Evolutionary conservation across 139 green algal genomes (phyloP), one percentile per base, ranked within the genome.

Genomic region (Chlamydomonas sp.): DNA sequence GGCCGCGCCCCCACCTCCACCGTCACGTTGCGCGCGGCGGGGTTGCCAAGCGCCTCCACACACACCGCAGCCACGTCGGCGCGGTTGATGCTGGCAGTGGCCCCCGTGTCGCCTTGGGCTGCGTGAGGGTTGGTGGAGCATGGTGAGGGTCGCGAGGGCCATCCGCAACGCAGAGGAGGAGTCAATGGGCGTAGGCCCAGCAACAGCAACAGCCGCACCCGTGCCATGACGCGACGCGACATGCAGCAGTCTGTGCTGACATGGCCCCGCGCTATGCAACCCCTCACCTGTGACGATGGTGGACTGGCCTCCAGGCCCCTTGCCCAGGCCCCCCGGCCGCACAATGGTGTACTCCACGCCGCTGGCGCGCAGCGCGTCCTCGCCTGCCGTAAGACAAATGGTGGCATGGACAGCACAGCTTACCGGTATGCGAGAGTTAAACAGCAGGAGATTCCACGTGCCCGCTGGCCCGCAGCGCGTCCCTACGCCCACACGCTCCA

Each of bases 41-140:
- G 72, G 76, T 85, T 84, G 12, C n/a, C 80, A 4, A 97, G 85
- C 2, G 95, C 94, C 16, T 90, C 94, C 9, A 94, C 91, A 59
- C 86, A 92, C 66, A 97, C 90, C 0, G 90, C 91, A 18, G 94
- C 95, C 73, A 97, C 94, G 77, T 97, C 95, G 9, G 94, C 93
- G 12, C 95, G 90, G 5, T 63, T 71, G 83, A 93, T 92, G 67
- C 85, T 78, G 17, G 49, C 58, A 1, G 59, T 49, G 20, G 82
- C 0, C 74, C 71, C 79, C 20, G 63, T 63, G 78, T 95, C 92
- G 17, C 93, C 91, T 80, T 96, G 93, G 58, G 63, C 88, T 92
- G 93, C 66, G 80, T 62, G 63, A 4, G 16, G 61, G 63, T 20
- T 2, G 10, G 69, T 15, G 69, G 17, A 20, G 9, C 63, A 5